Conservation (phyloP, 306 rosid genomes). For the Sechiopsis laciniata region DNA sequence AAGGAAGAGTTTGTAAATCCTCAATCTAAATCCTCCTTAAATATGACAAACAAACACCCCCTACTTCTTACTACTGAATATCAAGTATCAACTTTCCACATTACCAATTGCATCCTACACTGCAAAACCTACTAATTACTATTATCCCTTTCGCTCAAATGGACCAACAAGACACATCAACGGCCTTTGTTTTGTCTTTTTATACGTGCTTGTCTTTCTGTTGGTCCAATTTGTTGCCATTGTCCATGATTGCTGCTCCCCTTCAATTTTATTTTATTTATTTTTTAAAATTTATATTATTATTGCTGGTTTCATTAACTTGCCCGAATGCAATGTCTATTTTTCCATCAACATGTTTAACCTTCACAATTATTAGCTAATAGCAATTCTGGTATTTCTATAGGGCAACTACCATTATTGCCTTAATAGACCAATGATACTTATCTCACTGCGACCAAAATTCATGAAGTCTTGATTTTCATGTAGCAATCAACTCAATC, state of each 20-base stretch:
- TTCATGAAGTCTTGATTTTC: background rate
- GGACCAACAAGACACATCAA: background rate
- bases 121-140: constrained; percentile 7
- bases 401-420: background rate
- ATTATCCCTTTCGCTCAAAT: background rate
- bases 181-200: background rate
- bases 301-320: background rate
- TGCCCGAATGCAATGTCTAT: background rate
- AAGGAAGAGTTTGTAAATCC: too few relatives aligned
- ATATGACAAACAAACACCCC: too few relatives aligned
- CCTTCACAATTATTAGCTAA: constrained; percentile 1
- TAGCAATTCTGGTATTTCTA: background rate
- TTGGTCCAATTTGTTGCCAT: constrained; percentile 6
- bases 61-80: constrained; percentile 7
- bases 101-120: background rate
- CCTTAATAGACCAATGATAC: background rate
- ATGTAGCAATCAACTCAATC: constrained; percentile 3
- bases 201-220: background rate
- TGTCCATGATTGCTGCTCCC: background rate
- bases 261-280: background rate
- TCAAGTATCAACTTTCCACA: background rate
- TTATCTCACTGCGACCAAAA: background rate
- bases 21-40: too few relatives aligned
- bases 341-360: background rate
- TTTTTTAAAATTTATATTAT: background rate